Base-by-base conservation (phyloP, 306 rosid species). In the Carpinus viminea region DNA sequence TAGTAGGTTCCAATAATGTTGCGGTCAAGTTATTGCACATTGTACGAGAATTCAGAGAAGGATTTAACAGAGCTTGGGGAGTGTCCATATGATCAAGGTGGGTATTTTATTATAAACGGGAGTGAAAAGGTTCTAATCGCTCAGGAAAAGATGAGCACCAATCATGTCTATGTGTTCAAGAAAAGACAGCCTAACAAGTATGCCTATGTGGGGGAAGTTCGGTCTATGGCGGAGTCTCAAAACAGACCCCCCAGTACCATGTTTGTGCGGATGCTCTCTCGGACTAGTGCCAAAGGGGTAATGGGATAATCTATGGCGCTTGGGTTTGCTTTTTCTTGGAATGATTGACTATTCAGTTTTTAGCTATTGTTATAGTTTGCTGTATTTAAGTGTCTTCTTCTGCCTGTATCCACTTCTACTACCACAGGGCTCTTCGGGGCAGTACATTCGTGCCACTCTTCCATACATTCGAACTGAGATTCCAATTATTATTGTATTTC, bases 191-290 rank as follows among this genome's bases (percentile, higher is more conserved):
- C 98, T 43, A 93, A 92, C 84, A 95, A 95, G 86, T 95, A 92
- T 4, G 96, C 99, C 66, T 95, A 83, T 68, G 99, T 95, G 86
- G 98, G 81, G 2, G 99, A 95, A 81, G 99, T 95, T 81, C 90
- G 99, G 78, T 95, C 99, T 65, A 95, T 95, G 98, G 99, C 99
- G 0, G 99, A 95, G 84, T 93, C 99, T 55, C 99, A 95, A 79
- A 95, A 93, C 85, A 86, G 99, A 65, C 97, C 99, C 0, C 99
- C 99, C 13, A 93, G 98, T 83, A 90, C 97, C 74, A 93, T 95
- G 99, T 95, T 93, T 77, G 99, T 93, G 82, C 97, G 98, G 85
- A 93, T 95, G 99, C 97, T 95, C 76, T 86, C 98, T 62, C 86
- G 93, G 60, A 73, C 96, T 51, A 93, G 98, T 82, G 85, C 97